Base-by-base conservation (phyloP, 306 rosid species). In the Neltuma alba region DNA sequence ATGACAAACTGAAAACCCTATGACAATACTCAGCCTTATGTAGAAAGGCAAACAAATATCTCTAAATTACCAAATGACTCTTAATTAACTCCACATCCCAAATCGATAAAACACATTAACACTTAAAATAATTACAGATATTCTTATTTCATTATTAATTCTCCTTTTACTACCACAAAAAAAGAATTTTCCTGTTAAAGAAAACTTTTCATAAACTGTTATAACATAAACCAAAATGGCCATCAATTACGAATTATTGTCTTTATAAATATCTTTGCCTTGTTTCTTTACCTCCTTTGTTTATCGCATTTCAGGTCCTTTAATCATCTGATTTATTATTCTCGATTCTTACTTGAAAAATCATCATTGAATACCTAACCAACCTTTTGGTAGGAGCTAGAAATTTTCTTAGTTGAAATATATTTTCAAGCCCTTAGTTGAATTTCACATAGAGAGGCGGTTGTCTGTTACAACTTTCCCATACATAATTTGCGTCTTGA, bases 161-260 rank as follows among this genome's bases (percentile, higher is more conserved):
- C 47, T 37, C 65, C 64, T 28, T 79, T 77, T 47, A 31, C 74
- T 11, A 61, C 16, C 69, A 47, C 25, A 34, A 34, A 47, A 37
- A 75, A 48, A 36, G 45, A 72, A 9, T 76, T 48, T 60, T n/a
- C 66, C 20, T 25, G 72, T 72, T 71, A 61, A 71, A 48, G 14
- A 30, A 73, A 50, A 28, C 13, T 48, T 21, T 48, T n/a, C 41
- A 30, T 37, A 31, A 28, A 9, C 38, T 50, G 34, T 50, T 70
- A n/a, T 16, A 15, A 44, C 74, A 6, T 15, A 27, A 8, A 42
- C 12, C 13, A 16, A 8, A 15, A 70, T 40, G 50, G 20, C 13
- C 16, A n/a, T 40, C 40, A 65, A 76, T 16, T 64, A 64, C 72
- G 33, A 21, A 64, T 3, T 12, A 66, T 13, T 20, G 28, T 76